Base-by-base conservation (phyloP, 805 yeast genomes). In the Limtongia smithiae region DNA sequence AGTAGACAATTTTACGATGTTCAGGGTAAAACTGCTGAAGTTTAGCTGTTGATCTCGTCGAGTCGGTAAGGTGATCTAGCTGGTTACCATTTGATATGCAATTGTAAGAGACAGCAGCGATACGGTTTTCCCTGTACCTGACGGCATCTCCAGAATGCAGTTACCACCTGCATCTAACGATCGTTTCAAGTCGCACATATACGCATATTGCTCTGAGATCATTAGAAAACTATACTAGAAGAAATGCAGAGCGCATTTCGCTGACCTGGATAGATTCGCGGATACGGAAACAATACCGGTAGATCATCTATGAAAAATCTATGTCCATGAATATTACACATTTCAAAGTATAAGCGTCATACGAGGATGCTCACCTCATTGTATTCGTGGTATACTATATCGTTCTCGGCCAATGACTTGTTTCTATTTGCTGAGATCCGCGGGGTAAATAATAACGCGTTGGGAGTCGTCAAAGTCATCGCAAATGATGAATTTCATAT, bases 101-200 rank as follows among this genome's bases (percentile, higher is more conserved):
- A 93, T 88, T 0, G 97, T 88, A 38, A 93, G 70, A 0, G 97
- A 88, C 27, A 93, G 72, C 65, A 93, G 74, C 0, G 97, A 89
- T 2, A 93, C 85, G 33, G 99, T 93, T 66, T 93, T 93, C 37
- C 99, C 99, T 2, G 99, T 93, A 3, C 99, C 99, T 4, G 99
- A 93, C 59, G 99, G 99, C 99, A 93, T 93, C 71, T 93, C 99
- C 63, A 93, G 68, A 46, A 93, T 89, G 68, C 96, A 85, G 65
- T 90, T 90, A 11, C 98, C 98, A 1, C 97, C 97, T 1, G 85
- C 95, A 72, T 93, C 99, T 44, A 93, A 69, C 0, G 97, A 85
- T 63, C 83, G 81, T 71, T 93, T 93, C 58, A 93, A 84, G 67
- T 91, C 97, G 55, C 93, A 80, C 98, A 93, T 93, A 69, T 93